These are phyloP conservation scores for Neurospora crassa DNA, from an alignment of 2,329 filamentous ascomycete genomes.

Conservation along the genomic window DNA sequence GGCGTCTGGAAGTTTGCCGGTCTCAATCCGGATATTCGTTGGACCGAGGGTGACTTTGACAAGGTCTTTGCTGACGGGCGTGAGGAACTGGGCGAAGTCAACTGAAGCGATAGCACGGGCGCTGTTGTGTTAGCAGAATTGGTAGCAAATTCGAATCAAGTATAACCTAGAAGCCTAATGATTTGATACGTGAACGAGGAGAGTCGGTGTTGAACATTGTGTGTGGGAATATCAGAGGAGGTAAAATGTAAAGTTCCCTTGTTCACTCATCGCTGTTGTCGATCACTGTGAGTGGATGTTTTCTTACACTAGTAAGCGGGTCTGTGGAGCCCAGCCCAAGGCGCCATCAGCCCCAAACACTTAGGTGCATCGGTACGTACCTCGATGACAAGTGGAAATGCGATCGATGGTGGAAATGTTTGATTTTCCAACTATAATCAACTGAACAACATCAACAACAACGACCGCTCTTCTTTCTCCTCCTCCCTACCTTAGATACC, in stretches of 20 bases:
- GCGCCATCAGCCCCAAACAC: background rate
- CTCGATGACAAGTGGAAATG: background rate
- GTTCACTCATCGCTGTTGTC: background rate
- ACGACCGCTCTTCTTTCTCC: background rate
- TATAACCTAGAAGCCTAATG: background rate
- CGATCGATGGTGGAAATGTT: background rate
- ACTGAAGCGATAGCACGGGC: background rate
- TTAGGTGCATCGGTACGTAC: background rate
- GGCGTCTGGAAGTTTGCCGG: conserved; percentile 55
- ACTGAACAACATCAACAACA: background rate
- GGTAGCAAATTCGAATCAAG: background rate
- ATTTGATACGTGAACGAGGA: background rate
- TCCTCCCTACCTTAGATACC: background rate
- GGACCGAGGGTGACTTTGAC: conserved; percentile 49
- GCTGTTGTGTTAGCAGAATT: background rate
- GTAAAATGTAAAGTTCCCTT: background rate
- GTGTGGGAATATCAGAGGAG: background rate
- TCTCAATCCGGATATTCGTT: conserved; percentile 44
- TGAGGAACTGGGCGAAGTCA: conserved; percentile 25
- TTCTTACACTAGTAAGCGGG: background rate
- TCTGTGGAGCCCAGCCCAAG: background rate
- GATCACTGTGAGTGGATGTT: background rate
- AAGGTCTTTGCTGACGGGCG: conserved; percentile 38
- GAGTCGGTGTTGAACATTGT: background rate
- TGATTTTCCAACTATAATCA: background rate